Conservation (phyloP, 2,329 filamentous ascomycete species). For the Aspergillus eucalypticola region DNA sequence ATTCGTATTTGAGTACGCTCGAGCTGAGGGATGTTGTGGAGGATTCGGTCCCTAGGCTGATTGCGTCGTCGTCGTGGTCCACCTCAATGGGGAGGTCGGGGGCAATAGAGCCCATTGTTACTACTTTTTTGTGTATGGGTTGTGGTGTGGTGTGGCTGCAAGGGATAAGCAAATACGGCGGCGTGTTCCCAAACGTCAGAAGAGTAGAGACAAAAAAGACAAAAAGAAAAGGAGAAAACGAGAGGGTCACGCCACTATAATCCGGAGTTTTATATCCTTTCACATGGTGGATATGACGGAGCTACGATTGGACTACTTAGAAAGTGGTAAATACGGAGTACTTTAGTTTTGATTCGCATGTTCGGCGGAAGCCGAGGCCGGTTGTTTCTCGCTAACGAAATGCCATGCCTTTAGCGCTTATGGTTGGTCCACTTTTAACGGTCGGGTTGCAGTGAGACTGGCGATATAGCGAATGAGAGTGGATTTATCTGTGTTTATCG, state of each 20-base stretch:
- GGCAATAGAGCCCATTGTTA: background rate
- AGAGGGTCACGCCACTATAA: no score
- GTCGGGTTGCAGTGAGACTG: background rate
- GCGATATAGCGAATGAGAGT: background rate
- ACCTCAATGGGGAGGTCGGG: constrained; percentile 2
- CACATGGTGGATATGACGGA: background rate
- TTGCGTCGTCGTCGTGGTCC: constrained; percentile 5
- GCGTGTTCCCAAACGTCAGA: no score
- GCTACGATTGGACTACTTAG: background rate
- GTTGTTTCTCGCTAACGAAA: background rate
- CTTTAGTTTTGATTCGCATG: background rate
- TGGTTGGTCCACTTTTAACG: background rate
- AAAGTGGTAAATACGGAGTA: no score
- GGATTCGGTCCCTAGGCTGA: background rate
- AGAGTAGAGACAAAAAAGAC: no score
- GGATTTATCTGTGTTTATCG: background rate
- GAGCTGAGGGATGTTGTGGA: constrained; percentile 13
- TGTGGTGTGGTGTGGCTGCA: background rate
- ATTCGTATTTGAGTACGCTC: constrained; percentile 18
- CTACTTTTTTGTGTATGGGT: background rate
- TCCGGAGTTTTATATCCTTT: no score
- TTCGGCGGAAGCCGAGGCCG: background rate
- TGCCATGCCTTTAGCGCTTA: background rate
- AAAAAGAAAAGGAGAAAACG: no score
- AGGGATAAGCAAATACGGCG: no score